Conservation (phyloP, 2,329 filamentous ascomycete genomes). For the Nemania sp. region DNA sequence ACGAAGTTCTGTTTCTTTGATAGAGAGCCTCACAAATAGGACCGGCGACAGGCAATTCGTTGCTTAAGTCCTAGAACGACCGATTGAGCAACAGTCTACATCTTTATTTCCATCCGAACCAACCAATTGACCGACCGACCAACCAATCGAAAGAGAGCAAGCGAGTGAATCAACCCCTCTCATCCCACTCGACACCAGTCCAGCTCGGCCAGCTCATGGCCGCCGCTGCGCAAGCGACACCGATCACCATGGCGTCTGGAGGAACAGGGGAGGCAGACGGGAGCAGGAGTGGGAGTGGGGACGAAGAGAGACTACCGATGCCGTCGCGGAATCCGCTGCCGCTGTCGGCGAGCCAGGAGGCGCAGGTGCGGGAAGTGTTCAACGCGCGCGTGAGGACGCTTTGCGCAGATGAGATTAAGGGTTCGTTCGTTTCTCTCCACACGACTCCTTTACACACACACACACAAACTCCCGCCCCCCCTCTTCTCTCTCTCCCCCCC, state of each 20-base stretch:
- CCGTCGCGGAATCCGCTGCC: conserved; percentile 83
- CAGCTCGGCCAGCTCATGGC: conserved; percentile 33
- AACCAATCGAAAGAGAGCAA: background rate
- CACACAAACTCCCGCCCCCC: background rate
- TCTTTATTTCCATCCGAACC: background rate
- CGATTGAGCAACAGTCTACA: background rate
- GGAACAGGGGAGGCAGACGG: conserved; percentile 48
- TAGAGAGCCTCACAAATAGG: background rate
- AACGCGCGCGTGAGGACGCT: conserved; percentile 75
- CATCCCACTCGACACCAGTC: background rate
- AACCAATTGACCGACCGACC: background rate
- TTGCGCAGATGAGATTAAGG: conserved; percentile 83
- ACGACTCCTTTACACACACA: background rate
- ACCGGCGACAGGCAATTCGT: background rate
- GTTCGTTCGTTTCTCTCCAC: conserved; percentile 55
- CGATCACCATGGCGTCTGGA: conserved; percentile 55
- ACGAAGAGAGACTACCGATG: conserved; percentile 54
- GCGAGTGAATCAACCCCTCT: background rate
- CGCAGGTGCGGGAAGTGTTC: conserved; percentile 56
- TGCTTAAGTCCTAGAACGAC: background rate
- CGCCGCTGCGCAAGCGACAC: conserved; percentile 41
- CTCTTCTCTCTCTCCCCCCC: background rate
- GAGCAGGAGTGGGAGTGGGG: conserved; percentile 17
- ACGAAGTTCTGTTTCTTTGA: background rate
- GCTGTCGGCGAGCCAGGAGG: conserved; percentile 62